Conservation (phyloP, 2,329 filamentous ascomycete genomes). For the Fusarium luffae region DNA sequence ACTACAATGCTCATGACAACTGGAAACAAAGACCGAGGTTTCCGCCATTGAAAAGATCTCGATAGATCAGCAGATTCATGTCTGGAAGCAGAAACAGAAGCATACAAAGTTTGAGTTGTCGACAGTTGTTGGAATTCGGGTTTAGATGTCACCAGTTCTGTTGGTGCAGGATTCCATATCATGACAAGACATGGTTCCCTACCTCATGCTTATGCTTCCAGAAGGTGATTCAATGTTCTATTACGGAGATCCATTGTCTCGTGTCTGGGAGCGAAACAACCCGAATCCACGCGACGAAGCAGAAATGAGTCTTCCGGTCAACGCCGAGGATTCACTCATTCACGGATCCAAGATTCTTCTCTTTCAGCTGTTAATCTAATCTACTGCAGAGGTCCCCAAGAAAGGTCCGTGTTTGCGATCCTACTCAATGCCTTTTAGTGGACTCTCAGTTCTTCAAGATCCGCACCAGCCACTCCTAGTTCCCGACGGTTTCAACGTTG, state of each 20-base stretch:
- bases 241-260: conserved; percentile 4
- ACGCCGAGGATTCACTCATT: background rate
- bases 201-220: conserved; percentile 25
- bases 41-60: background rate
- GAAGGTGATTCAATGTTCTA: conserved; percentile 29
- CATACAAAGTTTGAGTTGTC: background rate
- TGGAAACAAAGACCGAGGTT: background rate
- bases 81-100: background rate
- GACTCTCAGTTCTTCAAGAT: conserved; percentile 3
- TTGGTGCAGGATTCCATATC: background rate
- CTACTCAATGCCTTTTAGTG: conserved; percentile 9
- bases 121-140: conserved; percentile 2
- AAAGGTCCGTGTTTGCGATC: conserved; percentile 20
- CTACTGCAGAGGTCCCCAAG: background rate
- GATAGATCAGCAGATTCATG: conserved; percentile 2
- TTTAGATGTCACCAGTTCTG: background rate
- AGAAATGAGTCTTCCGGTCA: background rate
- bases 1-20: background rate
- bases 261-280: conserved; percentile 13
- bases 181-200: background rate
- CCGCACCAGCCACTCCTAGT: conserved; percentile 32
- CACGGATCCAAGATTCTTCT: background rate
- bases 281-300: conserved; percentile 12
- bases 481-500: conserved; percentile 13
- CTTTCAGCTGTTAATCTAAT: background rate